A percentile compares a stretch with the other conserved stretches of the same genome.
These are phyloP conservation scores for Angophora floribunda DNA, from an alignment of 345 rosid genomes.

Conservation along the genomic window DNA sequence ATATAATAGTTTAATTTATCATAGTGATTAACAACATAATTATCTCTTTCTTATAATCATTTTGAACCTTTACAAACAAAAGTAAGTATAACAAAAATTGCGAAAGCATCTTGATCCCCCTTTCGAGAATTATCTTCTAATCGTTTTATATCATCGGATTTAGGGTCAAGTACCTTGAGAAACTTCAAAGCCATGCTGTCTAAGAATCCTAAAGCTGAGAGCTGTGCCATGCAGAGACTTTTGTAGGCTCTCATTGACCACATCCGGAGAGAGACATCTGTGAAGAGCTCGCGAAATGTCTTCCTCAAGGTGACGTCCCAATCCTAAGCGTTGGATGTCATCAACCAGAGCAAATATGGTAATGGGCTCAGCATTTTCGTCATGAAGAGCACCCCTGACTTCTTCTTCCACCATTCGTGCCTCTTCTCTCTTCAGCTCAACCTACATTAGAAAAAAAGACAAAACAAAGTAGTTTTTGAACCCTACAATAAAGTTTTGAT, in stretches of 20 bases:
- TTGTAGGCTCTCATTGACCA: not conserved
- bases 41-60: not conserved
- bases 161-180: conserved; percentile 13
- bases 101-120: not conserved
- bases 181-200: conserved; percentile 25
- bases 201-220: conserved; percentile 27
- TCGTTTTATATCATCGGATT: too few species aligned
- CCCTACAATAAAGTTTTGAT: too few species aligned
- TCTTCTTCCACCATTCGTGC: conserved; percentile 9
- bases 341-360: conserved; percentile 22
- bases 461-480: too few species aligned
- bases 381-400: conserved; percentile 2
- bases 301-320: conserved; percentile 9
- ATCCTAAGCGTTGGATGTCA: conserved; percentile 27
- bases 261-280: not conserved
- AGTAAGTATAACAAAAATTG: not conserved
- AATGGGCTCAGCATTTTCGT: not conserved
- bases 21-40: not conserved
- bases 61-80: not conserved
- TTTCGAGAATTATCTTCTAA: not conserved
- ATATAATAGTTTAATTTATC: too few species aligned
- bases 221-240: conserved; percentile 12
- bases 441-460: too few species aligned
- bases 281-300: conserved; percentile 7
- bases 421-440: not conserved